phyloP scores from a whole-genome alignment of 2,329 filamentous ascomycete species.

The Sclerotinia subarctica region DNA sequence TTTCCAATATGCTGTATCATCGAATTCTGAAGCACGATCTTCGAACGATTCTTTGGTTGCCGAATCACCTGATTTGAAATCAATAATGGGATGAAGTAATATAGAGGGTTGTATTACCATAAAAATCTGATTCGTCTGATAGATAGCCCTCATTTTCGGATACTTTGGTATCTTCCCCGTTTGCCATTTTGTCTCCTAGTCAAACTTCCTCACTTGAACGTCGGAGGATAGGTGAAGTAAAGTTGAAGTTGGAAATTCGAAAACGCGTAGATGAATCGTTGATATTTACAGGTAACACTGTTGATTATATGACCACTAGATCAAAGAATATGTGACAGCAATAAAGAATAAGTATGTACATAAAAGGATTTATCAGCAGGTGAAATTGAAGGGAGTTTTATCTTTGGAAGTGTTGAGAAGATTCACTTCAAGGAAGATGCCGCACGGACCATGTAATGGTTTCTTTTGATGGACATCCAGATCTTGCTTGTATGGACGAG shows the following conservation, averaged over 20 bases:
- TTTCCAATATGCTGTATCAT: slow-evolving; percentile 50
- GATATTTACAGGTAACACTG: neutral
- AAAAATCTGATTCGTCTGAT: slow-evolving; percentile 53
- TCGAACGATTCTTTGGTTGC: slow-evolving; percentile 48
- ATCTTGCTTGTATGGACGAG: neutral
- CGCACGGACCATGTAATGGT: neutral
- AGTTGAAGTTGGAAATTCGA: neutral
- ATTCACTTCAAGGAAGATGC: neutral
- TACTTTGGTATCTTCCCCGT: slow-evolving; percentile 12
- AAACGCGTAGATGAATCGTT: neutral
- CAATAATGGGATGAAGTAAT: slow-evolving; percentile 20
- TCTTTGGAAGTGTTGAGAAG: neutral
- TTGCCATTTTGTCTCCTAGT: slow-evolving; percentile 24
- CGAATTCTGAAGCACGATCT: slow-evolving; percentile 49
- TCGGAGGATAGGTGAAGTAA: neutral
- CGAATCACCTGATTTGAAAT: slow-evolving; percentile 50
- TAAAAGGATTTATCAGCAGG: neutral
- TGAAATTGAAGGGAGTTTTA: neutral
- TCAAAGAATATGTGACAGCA: neutral
- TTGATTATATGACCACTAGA: neutral
- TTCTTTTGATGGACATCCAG: neutral
- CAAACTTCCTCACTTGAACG: neutral
- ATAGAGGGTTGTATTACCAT: slow-evolving; percentile 43
- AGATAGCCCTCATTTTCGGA: slow-evolving; percentile 26
- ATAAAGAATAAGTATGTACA: neutral